phyloP scores from a whole-genome alignment of 176 grass and related monocot species.

The Aechmea fasciata region DNA sequence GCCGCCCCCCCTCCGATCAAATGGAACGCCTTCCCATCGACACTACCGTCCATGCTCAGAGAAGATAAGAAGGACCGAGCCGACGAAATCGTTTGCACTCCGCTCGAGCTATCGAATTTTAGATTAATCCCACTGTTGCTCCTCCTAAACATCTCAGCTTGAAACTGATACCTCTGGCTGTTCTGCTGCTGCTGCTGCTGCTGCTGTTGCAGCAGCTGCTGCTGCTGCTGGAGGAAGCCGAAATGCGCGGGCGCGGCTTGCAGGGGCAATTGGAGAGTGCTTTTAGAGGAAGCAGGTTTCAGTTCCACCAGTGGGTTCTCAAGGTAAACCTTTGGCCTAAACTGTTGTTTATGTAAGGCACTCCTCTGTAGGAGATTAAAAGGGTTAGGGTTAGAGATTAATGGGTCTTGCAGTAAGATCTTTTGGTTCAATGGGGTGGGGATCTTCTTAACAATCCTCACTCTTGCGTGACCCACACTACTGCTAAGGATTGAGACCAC shows the following conservation, averaged over 20 bases:
- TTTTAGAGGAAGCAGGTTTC: constrained; percentile 25
- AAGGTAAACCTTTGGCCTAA: constrained; percentile 21
- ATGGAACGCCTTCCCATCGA: constrained; percentile 26
- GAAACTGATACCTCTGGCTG: constrained; percentile 26
- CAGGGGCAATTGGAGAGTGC: constrained; percentile 4
- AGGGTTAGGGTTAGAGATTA: constrained; percentile 23
- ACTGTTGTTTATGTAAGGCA: constrained; percentile 10
- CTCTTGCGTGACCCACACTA: constrained; percentile 27
- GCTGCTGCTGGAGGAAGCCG: not conserved
- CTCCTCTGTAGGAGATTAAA: constrained; percentile 27
- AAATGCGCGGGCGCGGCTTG: constrained; percentile 10
- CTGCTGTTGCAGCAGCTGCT: constrained; percentile 8
- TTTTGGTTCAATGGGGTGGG: constrained; percentile 21
- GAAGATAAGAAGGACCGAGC: constrained; percentile 26
- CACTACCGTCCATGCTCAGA: constrained; percentile 32
- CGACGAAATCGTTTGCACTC: constrained; percentile 30
- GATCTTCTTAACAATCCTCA: constrained; percentile 17
- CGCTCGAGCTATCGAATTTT: constrained; percentile 31
- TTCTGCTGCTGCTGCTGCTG: constrained; percentile 37
- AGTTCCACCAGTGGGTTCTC: constrained; percentile 24
- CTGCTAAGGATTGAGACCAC: constrained; percentile 28
- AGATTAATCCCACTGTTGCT: constrained; percentile 24
- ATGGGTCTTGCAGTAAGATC: constrained; percentile 19
- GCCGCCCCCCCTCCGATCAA: constrained; percentile 31
- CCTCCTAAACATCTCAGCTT: constrained; percentile 55